These are phyloP conservation scores for Diplodia scrobiculata DNA, from an alignment of 2,329 filamentous ascomycete genomes.

Conservation along the genomic window DNA sequence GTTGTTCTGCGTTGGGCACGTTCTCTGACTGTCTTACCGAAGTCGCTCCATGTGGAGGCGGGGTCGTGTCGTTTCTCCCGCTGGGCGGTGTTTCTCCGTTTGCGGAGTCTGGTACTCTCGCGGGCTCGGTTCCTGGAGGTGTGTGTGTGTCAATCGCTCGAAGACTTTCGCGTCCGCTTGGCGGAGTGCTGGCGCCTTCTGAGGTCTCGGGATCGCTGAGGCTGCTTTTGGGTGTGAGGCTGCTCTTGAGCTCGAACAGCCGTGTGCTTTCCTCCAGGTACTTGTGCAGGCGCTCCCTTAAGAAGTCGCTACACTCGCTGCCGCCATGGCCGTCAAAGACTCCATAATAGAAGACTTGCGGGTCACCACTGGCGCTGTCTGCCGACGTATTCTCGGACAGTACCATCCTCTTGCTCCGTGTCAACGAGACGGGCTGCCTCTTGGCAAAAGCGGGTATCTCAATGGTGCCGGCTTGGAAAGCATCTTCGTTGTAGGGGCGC, in stretches of 20 bases:
- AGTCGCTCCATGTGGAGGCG: conserved; percentile 33
- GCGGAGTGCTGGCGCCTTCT: not conserved
- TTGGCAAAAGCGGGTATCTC: conserved; percentile 91
- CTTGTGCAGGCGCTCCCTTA: conserved; percentile 79
- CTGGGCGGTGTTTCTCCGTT: conserved; percentile 34
- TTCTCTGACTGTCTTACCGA: conserved; percentile 49
- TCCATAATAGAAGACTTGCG: conserved; percentile 96
- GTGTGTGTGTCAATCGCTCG: conserved; percentile 55
- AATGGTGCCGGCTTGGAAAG: conserved; percentile 90
- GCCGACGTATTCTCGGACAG: conserved; percentile 58
- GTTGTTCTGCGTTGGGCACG: conserved; percentile 62
- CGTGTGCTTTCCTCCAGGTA: conserved; percentile 83
- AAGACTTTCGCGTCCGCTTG: conserved; percentile 41
- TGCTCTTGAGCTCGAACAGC: conserved; percentile 77
- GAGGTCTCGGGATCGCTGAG: conserved; percentile 8
- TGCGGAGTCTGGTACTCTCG: conserved; percentile 39
- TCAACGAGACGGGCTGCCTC: conserved; percentile 68
- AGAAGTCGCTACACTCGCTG: conserved; percentile 80
- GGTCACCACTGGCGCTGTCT: conserved; percentile 79
- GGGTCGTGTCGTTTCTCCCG: conserved; percentile 31
- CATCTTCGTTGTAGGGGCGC: conserved; percentile 87
- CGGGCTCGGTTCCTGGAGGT: conserved; percentile 45
- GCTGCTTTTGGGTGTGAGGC: conserved; percentile 50
- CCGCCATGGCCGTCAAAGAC: conserved; percentile 97
- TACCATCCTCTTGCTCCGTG: conserved; percentile 38